Percentiles rank a stretch among this genome's conserved stretches.
phyloP scores from a whole-genome alignment of 805 yeast genomes.

The Candida germanica region DNA sequence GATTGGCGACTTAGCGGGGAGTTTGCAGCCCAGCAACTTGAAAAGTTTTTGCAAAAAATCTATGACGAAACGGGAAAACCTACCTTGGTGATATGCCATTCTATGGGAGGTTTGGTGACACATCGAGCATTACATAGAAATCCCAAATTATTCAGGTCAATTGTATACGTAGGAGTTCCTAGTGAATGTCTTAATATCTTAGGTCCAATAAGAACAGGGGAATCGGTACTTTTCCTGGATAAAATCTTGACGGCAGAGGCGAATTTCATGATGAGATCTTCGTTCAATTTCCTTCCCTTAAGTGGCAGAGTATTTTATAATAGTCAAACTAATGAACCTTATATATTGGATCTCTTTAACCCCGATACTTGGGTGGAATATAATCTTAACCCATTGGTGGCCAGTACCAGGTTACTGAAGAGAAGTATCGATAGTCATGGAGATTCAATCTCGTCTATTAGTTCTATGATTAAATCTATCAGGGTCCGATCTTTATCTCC shows the following conservation, averaged over 20 bases:
- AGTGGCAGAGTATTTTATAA: constrained; percentile 74
- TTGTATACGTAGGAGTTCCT: constrained; percentile 82
- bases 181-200: constrained; percentile 79
- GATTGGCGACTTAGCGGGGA: constrained; percentile 86
- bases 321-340: constrained; percentile 51
- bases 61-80: constrained; percentile 52
- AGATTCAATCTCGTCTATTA: constrained; percentile 24
- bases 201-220: constrained; percentile 84
- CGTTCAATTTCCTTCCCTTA: constrained; percentile 73
- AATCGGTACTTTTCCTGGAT: constrained; percentile 70
- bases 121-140: constrained; percentile 72
- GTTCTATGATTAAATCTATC: constrained; percentile 26
- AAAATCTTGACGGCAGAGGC: constrained; percentile 75
- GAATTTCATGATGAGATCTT: constrained; percentile 85
- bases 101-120: constrained; percentile 90
- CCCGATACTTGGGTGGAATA: constrained; percentile 77
- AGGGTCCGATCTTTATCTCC: constrained; percentile 19
- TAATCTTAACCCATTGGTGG: constrained; percentile 71
- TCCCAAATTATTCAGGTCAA: constrained; percentile 68
- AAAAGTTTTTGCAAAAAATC: constrained; percentile 44
- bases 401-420: constrained; percentile 22
- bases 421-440: constrained; percentile 8
- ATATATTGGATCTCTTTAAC: constrained; percentile 73
- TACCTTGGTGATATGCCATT: constrained; percentile 75
- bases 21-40: constrained; percentile 50